These are phyloP conservation scores for Ustanciosporium gigantosporum DNA, from an alignment of 1,284 basidiomycete species.

Conservation along the genomic window DNA sequence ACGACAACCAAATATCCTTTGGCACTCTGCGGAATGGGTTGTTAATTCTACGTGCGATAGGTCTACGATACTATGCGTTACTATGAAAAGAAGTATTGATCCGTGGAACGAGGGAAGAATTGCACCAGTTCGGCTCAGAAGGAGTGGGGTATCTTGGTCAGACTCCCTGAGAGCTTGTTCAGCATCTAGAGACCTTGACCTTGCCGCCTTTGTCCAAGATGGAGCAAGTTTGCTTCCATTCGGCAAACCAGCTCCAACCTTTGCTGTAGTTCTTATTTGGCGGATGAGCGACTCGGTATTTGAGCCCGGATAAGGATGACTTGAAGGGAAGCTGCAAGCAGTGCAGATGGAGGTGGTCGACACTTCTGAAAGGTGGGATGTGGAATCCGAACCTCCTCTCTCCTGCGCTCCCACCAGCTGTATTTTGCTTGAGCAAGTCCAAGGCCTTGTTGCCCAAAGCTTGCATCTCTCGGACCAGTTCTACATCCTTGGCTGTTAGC, in stretches of 20 bases:
- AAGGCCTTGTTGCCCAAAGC: slow-evolving; percentile 67
- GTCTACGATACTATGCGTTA: too few relatives aligned
- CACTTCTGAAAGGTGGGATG: slow-evolving; percentile 78
- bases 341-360: slow-evolving; percentile 79
- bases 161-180: too few relatives aligned
- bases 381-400: slow-evolving; percentile 49
- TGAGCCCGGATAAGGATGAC: slow-evolving; percentile 63
- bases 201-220: slow-evolving; percentile 68
- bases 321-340: slow-evolving; percentile 73
- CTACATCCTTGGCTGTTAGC: slow-evolving; percentile 58
- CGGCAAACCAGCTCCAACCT: slow-evolving; percentile 77
- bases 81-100: too few relatives aligned
- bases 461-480: slow-evolving; percentile 68
- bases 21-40: too few relatives aligned
- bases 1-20: too few relatives aligned
- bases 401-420: not conserved
- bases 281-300: slow-evolving; percentile 67
- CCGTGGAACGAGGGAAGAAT: too few relatives aligned
- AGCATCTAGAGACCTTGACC: slow-evolving; percentile 64
- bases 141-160: too few relatives aligned
- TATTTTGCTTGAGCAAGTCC: slow-evolving; percentile 56
- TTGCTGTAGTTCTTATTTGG: slow-evolving; percentile 64
- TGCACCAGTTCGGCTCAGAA: too few relatives aligned
- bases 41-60: too few relatives aligned
- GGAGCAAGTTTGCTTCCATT: slow-evolving; percentile 69